Percentiles rank a stretch among this genome's conserved stretches.
Evolutionary conservation across 2,329 filamentous ascomycete genomes (phyloP).

Genomic region (Albifimbria verrucaria): DNA sequence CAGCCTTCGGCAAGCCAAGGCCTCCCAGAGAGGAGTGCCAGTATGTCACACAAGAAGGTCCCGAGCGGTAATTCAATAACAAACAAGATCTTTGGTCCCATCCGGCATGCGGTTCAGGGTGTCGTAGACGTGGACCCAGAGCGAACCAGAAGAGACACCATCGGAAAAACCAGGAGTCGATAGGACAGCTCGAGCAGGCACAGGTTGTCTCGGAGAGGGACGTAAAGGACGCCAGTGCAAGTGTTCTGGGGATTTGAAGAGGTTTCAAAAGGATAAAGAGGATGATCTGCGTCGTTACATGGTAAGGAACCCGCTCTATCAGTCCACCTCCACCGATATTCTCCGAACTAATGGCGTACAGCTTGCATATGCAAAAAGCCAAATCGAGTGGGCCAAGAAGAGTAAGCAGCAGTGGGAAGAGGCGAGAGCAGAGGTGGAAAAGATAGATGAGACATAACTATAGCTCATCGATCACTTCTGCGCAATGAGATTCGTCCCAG

Average conservation of each 20-base stretch:
- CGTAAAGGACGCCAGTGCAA: conserved; percentile 86
- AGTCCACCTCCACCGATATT: background rate
- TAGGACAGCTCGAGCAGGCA: conserved; percentile 85
- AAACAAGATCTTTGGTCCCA: conserved; percentile 88
- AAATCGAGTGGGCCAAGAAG: conserved; percentile 91
- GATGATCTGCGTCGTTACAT: conserved; percentile 91
- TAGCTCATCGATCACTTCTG: too few species aligned
- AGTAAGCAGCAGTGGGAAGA: conserved; percentile 91
- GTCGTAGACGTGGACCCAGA: conserved; percentile 97
- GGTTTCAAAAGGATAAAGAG: conserved; percentile 95
- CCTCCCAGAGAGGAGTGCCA: conserved; percentile 51
- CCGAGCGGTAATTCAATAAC: conserved; percentile 88
- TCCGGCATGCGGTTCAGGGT: conserved; percentile 93
- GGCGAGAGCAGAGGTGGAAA: conserved; percentile 79
- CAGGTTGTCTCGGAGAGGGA: conserved; percentile 85
- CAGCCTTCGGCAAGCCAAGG: conserved; percentile 73
- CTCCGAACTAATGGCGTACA: conserved; percentile 34
- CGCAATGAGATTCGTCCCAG: too few species aligned
- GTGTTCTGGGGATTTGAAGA: conserved; percentile 83
- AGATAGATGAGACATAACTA: conserved; percentile 66
- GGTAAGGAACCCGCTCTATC: conserved; percentile 55
- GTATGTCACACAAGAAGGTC: conserved; percentile 67
- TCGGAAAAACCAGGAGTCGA: conserved; percentile 93
- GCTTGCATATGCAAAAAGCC: conserved; percentile 89
- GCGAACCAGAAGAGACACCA: conserved; percentile 84